Evolutionary conservation across 805 yeast genomes (phyloP).

Genomic region (Myxozyma geophila): DNA sequence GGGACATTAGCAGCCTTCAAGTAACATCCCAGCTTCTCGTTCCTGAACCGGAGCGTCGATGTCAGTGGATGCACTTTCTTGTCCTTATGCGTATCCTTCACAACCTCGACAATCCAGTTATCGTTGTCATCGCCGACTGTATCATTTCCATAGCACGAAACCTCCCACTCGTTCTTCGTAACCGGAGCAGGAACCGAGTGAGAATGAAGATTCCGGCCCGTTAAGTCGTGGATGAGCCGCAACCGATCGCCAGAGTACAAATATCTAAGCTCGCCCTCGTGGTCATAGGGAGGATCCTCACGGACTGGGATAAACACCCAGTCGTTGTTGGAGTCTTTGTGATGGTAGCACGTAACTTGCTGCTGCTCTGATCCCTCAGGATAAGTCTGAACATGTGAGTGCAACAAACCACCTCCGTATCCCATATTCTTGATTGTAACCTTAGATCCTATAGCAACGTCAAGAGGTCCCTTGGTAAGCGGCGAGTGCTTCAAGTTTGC

Average conservation of each 20-base stretch:
- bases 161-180: constrained; percentile 71
- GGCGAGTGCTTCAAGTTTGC: constrained; percentile 75
- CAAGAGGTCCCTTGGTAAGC: constrained; percentile 68
- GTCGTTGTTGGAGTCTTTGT: constrained; percentile 83
- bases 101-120: constrained; percentile 88
- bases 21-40: constrained; percentile 74
- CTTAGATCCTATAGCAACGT: constrained; percentile 63
- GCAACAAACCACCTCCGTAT: constrained; percentile 72
- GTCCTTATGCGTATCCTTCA: constrained; percentile 60
- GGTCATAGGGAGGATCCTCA: constrained; percentile 39
- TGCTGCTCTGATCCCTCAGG: constrained; percentile 95
- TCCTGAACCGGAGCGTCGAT: constrained; percentile 76
- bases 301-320: constrained; percentile 58
- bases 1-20: constrained; percentile 78
- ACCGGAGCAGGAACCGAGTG: constrained; percentile 81
- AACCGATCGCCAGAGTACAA: constrained; percentile 68
- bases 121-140: constrained; percentile 78
- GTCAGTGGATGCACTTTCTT: constrained; percentile 75
- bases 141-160: constrained; percentile 80
- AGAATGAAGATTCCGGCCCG: constrained; percentile 80
- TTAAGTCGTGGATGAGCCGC: constrained; percentile 69
- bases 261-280: constrained; percentile 42
- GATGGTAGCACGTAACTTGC: constrained; percentile 91
- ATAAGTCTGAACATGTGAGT: constrained; percentile 82
- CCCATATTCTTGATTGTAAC: constrained; percentile 74